Percentiles rank a stretch among this genome's conserved stretches.
phyloP scores from a whole-genome alignment of 768 basidiomycete species.

The Agaricus subrufescens region DNA sequence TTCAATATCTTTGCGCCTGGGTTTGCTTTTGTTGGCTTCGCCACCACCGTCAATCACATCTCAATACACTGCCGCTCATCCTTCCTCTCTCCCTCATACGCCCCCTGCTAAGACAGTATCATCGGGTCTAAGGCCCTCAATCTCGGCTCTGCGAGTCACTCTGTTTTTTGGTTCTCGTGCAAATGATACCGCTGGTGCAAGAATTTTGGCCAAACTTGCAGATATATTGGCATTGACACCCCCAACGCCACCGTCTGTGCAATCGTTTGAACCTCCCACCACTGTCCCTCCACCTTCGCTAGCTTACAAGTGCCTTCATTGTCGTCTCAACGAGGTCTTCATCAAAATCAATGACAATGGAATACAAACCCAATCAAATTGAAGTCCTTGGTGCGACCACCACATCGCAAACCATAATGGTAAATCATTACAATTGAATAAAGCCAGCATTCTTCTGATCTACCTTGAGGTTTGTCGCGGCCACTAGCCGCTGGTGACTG shows the following conservation, averaged over 20 bases:
- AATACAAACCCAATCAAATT: too few species aligned
- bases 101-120: neutral
- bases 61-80: neutral
- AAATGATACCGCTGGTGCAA: neutral
- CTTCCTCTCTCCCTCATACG: neutral
- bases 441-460: too few species aligned
- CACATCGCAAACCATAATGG: too few species aligned
- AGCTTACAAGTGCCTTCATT: neutral
- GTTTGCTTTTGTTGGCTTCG: neutral
- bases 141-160: neutral
- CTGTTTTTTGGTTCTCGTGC: neutral
- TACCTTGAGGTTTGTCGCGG: too few species aligned
- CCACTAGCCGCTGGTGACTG: too few species aligned
- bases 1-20: neutral
- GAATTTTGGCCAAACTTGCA: too few species aligned
- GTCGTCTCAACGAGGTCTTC: neutral
- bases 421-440: too few species aligned
- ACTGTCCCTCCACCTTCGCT: neutral
- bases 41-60: neutral
- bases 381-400: too few species aligned
- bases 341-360: too few species aligned
- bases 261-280: neutral
- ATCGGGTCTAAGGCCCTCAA: neutral
- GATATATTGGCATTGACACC: neutral
- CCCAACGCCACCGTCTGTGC: neutral